phyloP scores from a whole-genome alignment of 176 grass and related monocot species.

The Musa itinerans region DNA sequence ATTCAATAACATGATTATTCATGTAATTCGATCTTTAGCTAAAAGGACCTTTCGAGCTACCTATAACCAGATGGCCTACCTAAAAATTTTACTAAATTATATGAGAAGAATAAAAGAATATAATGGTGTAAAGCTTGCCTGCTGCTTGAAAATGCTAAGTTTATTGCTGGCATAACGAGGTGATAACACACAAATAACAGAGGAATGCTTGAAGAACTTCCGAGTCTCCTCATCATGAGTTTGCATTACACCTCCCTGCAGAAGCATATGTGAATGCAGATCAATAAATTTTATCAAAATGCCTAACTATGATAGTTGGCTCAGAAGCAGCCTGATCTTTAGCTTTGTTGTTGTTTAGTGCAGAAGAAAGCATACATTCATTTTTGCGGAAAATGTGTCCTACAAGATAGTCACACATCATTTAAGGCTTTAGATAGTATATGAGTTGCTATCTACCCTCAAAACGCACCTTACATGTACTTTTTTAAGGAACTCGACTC shows the following conservation, averaged over 20 bases:
- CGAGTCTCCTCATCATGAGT: slow-evolving; percentile 95
- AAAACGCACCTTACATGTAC: too few relatives aligned
- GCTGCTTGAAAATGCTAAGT: slow-evolving; percentile 93
- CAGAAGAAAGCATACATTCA: too few relatives aligned
- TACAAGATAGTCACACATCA: neutral
- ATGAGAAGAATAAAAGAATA: neutral
- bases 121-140: slow-evolving; percentile 43
- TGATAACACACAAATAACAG: slow-evolving; percentile 86
- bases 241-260: slow-evolving; percentile 87
- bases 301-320: neutral
- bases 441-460: too few relatives aligned
- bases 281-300: neutral
- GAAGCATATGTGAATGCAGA: slow-evolving; percentile 6
- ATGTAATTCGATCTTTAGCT: neutral
- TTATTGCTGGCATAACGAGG: slow-evolving; percentile 93
- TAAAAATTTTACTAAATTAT: too few relatives aligned
- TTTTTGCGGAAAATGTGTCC: too few relatives aligned
- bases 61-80: too few relatives aligned
- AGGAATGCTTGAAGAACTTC: slow-evolving; percentile 95
- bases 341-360: neutral
- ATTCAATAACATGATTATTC: neutral
- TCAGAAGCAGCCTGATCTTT: neutral
- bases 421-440: neutral
- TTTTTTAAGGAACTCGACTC: too few relatives aligned
- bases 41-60: neutral